Base-by-base conservation (phyloP, 2,329 filamentous ascomycete species). In the Aureobasidium lini region DNA sequence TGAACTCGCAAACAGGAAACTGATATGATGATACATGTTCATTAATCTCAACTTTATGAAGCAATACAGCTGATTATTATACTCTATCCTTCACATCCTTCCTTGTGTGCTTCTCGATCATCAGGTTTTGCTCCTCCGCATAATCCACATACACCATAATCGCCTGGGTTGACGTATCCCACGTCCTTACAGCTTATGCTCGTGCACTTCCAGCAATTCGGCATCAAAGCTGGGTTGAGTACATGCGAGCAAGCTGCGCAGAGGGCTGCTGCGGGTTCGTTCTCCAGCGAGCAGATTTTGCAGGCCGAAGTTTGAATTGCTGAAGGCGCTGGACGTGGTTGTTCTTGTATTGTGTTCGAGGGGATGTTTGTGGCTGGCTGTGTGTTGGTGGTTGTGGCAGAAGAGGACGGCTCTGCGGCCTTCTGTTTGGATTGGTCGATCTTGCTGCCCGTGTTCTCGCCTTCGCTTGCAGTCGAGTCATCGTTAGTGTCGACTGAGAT, bases 221-320 rank as follows among this genome's bases (percentile, higher is more conserved):
- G 73, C 46, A 85, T 77, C 52, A 79, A 78, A 0, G 73, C 67
- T 0, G 77, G 72, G 46, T 82, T 77, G 2, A 93, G 73, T 1
- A 92, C 88, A 64, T 93, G 84, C 28, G 84, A 81, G 70, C 90
- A 94, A 57, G 86, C 79, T 7, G 72, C 73, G 70, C 90, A 94
- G 4, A 82, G 87, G 2, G 84, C 71, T 7, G 81, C 75, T 8
- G 68, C 66, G 0, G 68, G 49, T 6, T 79, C 73, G 68, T 90
- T 92, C 53, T 75, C 73, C 53, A 87, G 81, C 0, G 88, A 90
- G 71, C 90, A 95, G 58, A 88, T 76, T 0, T 79, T 74, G 67
- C 88, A 88, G 15, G 49, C 57, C 0, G 47, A 37, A 11, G 47
- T 16, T 18, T 18, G 52, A 46, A 57, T 61, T 48, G 44, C 42